A percentile compares a stretch with the other conserved stretches of the same genome.
Evolutionary conservation across 1,139 yeast species (phyloP).

Genomic region (Zhuliangozyma parablackwelliae): DNA sequence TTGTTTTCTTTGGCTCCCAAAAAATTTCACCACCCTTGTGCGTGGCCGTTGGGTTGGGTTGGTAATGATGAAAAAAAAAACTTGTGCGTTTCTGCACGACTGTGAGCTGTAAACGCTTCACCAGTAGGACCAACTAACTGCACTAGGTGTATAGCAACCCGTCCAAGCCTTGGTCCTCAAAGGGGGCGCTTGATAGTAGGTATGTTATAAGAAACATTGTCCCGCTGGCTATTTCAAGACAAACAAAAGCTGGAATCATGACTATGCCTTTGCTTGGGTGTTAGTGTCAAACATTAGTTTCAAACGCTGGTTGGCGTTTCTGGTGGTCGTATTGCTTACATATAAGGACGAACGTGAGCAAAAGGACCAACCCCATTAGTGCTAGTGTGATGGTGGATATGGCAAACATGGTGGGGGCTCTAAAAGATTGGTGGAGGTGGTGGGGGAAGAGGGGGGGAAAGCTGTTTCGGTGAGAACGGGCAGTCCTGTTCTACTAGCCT

Average conservation of each 20-base stretch:
- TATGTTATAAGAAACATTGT: constrained; percentile 6
- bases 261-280: constrained; percentile 7
- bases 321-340: constrained; percentile 11
- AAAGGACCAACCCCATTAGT: constrained; percentile 7
- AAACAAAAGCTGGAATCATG: constrained; percentile 9
- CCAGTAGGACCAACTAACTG: too few species aligned
- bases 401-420: constrained; percentile 13
- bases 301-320: too few species aligned
- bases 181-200: constrained; percentile 3
- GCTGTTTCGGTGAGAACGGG: too few species aligned
- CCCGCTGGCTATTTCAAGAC: constrained; percentile 10
- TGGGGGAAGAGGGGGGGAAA: too few species aligned
- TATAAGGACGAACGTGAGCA: constrained; percentile 11
- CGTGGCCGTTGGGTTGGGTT: too few species aligned
- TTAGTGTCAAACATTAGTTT: too few species aligned
- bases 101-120: too few species aligned
- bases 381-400: constrained; percentile 15
- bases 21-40: constrained; percentile 2
- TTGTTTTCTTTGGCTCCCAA: not conserved
- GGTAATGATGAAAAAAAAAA: too few species aligned
- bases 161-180: constrained; percentile 6
- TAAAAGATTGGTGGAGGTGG: too few species aligned
- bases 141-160: constrained; percentile 5
- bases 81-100: too few species aligned
- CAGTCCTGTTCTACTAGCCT: too few species aligned